Conservation (phyloP, 2,329 filamentous ascomycete genomes). For the Fusarium sp. region DNA sequence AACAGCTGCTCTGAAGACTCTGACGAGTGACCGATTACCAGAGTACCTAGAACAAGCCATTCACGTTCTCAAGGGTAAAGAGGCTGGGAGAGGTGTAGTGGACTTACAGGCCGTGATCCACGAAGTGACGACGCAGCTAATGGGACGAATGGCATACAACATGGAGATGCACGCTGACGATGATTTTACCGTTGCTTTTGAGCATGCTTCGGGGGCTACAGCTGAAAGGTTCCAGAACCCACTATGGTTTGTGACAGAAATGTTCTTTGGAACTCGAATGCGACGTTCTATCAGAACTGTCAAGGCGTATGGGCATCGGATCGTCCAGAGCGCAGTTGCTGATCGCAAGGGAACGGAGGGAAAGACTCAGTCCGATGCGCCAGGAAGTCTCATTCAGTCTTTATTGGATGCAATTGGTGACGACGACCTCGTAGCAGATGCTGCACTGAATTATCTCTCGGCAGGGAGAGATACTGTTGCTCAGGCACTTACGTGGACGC, state of each 20-base stretch:
- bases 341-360: constrained; percentile 37
- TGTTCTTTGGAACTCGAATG: constrained; percentile 56
- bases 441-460: constrained; percentile 71
- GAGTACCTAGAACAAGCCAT: constrained; percentile 58
- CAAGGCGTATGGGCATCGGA: constrained; percentile 62
- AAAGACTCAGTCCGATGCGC: constrained; percentile 43
- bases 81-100: constrained; percentile 45
- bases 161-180: constrained; percentile 72
- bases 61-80: constrained; percentile 46
- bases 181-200: constrained; percentile 67
- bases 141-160: constrained; percentile 74
- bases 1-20: constrained; percentile 61
- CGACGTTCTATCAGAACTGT: constrained; percentile 59
- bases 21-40: constrained; percentile 66
- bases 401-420: constrained; percentile 65
- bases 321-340: constrained; percentile 63
- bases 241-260: constrained; percentile 66
- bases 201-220: constrained; percentile 67
- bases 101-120: constrained; percentile 69
- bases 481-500: constrained; percentile 70
- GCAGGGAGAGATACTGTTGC: constrained; percentile 71
- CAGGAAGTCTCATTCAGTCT: constrained; percentile 67
- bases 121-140: constrained; percentile 70
- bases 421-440: constrained; percentile 65
- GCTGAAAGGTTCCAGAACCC: constrained; percentile 72